Conservation (phyloP, 495 filamentous ascomycete genomes). For the Opeltia flavorubescens region DNA sequence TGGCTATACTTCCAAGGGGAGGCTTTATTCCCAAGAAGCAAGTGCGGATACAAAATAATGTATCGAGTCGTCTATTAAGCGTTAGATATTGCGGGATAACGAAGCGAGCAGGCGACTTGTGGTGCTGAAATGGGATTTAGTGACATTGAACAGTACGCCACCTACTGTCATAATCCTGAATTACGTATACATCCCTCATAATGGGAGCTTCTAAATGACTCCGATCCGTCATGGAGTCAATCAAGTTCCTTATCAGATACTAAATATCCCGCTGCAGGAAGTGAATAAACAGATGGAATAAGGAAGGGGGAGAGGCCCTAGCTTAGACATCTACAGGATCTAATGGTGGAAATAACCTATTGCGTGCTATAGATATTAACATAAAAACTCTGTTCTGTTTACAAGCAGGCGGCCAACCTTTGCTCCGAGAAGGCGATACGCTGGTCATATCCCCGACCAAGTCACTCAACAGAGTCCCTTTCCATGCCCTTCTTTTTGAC, state of each 20-base stretch:
- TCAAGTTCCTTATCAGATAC: not conserved
- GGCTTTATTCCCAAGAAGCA: no score
- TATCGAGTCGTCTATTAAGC: no score
- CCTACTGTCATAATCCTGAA: not conserved
- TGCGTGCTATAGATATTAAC: not conserved
- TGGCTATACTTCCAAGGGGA: no score
- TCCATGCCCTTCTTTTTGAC: not conserved
- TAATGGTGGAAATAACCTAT: not conserved
- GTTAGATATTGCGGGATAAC: no score
- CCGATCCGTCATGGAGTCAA: not conserved
- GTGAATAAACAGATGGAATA: not conserved
- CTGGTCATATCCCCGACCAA: not conserved
- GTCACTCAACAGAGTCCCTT: not conserved
- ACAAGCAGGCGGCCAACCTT: not conserved
- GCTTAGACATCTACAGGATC: not conserved
- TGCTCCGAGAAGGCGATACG: not conserved
- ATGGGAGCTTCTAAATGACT: not conserved
- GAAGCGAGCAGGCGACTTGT: no score
- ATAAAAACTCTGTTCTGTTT: not conserved
- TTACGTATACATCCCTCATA: not conserved
- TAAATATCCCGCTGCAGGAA: not conserved
- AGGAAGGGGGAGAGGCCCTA: not conserved
- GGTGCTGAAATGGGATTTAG: no score
- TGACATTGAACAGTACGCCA: no score
- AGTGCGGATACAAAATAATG: no score